Evolutionary conservation across 1,284 basidiomycete genomes (phyloP).

Genomic region (Porodaedalea pini): DNA sequence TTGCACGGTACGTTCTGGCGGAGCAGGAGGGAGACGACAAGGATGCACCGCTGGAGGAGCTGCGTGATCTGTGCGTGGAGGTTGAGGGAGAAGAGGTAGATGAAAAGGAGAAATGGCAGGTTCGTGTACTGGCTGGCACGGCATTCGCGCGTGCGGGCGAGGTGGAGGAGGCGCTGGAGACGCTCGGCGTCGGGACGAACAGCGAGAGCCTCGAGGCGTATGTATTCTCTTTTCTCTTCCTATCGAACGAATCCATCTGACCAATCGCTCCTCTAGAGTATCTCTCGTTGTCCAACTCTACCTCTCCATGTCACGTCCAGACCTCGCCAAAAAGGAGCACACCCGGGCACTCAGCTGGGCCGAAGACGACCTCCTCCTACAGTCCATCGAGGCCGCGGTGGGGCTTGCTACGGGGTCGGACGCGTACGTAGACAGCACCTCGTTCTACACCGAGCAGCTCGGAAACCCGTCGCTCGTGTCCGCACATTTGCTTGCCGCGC

Average conservation of each 20-base stretch:
- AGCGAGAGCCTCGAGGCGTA: conserved; percentile 84
- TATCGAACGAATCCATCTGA: conserved; percentile 1
- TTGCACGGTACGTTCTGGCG: conserved; percentile 64
- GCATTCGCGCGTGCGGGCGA: conserved; percentile 83
- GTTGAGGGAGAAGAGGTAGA: conserved; percentile 71
- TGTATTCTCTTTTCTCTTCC: conserved; percentile 32
- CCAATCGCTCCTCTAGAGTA: conserved; percentile 47
- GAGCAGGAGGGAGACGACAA: conserved; percentile 40
- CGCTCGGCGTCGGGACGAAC: conserved; percentile 66
- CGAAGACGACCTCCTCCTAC: conserved; percentile 86
- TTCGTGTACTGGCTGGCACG: conserved; percentile 77
- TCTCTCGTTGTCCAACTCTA: conserved; percentile 82
- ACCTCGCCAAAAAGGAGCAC: conserved; percentile 84
- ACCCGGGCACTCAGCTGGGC: conserved; percentile 79
- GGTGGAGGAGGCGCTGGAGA: conserved; percentile 87
- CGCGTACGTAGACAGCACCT: conserved; percentile 64
- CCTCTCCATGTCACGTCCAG: conserved; percentile 78
- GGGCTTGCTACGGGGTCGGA: conserved; percentile 79
- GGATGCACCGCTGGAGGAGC: conserved; percentile 70
- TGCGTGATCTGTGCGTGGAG: conserved; percentile 84
- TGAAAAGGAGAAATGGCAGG: conserved; percentile 58
- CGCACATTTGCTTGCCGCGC: conserved; percentile 72
- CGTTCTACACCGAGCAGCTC: conserved; percentile 91
- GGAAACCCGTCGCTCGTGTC: conserved; percentile 80
- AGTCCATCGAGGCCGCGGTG: conserved; percentile 86